phyloP scores from a whole-genome alignment of 768 basidiomycete species.

The Pisolithus marmoratus region DNA sequence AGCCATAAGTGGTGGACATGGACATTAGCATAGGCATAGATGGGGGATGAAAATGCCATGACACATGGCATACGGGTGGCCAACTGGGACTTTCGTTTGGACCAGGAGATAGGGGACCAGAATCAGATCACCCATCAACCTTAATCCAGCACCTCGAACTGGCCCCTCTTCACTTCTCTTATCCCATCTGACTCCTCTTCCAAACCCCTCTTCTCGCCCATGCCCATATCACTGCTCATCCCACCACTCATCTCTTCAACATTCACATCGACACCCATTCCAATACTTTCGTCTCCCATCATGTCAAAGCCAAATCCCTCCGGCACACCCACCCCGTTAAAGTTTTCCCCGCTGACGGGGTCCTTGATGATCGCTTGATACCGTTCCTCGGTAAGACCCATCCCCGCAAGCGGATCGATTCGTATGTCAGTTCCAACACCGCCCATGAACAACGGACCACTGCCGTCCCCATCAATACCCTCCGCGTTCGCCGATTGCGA shows the following conservation, averaged over 20 bases:
- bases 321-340: slow-evolving; percentile 38
- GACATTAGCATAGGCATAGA: no score
- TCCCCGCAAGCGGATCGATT: slow-evolving; percentile 79
- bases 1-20: no score
- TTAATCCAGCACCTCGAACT: slow-evolving; percentile 59
- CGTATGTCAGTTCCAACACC: slow-evolving; percentile 39
- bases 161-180: slow-evolving; percentile 49
- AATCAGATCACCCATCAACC: not conserved
- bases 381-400: slow-evolving; percentile 87
- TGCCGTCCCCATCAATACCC: not conserved
- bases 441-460: slow-evolving; percentile 14
- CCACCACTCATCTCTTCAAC: not conserved
- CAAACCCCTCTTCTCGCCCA: slow-evolving; percentile 33
- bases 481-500: not conserved
- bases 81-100: not conserved
- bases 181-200: slow-evolving; percentile 34
- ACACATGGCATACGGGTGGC: no score
- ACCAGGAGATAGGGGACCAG: not conserved
- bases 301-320: slow-evolving; percentile 21
- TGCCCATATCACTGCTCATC: slow-evolving; percentile 7
- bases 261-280: slow-evolving; percentile 7
- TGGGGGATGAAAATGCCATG: no score
- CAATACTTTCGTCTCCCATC: slow-evolving; percentile 1
- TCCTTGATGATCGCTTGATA: slow-evolving; percentile 75
- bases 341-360: slow-evolving; percentile 59